These are phyloP conservation scores for Didymella keratinophila DNA, from an alignment of 2,329 filamentous ascomycete genomes.

Conservation along the genomic window DNA sequence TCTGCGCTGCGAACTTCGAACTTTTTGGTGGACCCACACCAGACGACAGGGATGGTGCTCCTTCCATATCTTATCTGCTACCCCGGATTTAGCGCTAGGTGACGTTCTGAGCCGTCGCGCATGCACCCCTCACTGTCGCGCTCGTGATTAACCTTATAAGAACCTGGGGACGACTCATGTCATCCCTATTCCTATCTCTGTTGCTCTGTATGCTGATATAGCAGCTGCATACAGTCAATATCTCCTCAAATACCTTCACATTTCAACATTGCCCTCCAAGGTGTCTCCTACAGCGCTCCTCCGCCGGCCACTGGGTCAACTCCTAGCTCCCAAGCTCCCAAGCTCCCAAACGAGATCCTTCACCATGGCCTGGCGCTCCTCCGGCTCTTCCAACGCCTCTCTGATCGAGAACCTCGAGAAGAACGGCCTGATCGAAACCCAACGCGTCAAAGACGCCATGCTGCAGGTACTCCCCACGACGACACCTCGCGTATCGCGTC, in stretches of 20 bases:
- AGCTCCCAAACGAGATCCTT: conserved; percentile 15
- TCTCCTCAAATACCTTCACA: not conserved
- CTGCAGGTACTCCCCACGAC: conserved; percentile 61
- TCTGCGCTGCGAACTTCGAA: conserved; percentile 21
- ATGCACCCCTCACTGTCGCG: conserved; percentile 21
- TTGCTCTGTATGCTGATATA: conserved; percentile 26
- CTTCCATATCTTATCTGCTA: conserved; percentile 3
- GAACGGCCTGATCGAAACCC: conserved; percentile 75
- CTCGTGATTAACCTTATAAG: not conserved
- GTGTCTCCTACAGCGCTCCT: conserved; percentile 29
- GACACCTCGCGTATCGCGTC: conserved; percentile 5
- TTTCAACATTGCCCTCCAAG: conserved; percentile 23
- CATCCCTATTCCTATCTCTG: conserved; percentile 1
- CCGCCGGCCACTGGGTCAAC: conserved; percentile 14
- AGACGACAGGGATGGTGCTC: conserved; percentile 10
- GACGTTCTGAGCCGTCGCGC: conserved; percentile 15
- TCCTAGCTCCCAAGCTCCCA: conserved; percentile 12
- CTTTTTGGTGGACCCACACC: conserved; percentile 18
- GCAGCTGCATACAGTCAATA: conserved; percentile 20
- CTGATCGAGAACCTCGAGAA: conserved; percentile 80
- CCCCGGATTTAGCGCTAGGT: conserved; percentile 14
- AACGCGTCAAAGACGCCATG: conserved; percentile 81
- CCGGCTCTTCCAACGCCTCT: conserved; percentile 74
- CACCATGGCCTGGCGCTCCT: conserved; percentile 90
- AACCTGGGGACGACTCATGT: not conserved